Percentiles rank a stretch among this genome's conserved stretches.
These are phyloP conservation scores for Suillus bovinus DNA, from an alignment of 768 basidiomycete species.

Conservation along the genomic window DNA sequence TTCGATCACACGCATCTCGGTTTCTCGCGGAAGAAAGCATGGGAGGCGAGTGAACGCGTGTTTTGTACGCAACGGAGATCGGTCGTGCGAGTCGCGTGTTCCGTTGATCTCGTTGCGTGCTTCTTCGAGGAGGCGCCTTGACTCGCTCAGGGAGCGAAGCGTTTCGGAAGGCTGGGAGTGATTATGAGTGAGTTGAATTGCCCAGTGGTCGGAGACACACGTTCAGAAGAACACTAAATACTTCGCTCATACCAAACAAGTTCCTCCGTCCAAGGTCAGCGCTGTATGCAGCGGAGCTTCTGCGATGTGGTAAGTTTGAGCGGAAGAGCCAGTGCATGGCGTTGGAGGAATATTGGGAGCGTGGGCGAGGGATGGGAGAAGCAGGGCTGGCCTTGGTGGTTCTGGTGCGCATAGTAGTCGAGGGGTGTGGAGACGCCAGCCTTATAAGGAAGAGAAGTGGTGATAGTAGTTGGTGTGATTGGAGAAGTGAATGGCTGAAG, in stretches of 20 bases:
- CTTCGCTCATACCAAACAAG: constrained; percentile 80
- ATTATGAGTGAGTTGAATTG: constrained; percentile 14
- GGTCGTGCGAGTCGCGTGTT: constrained; percentile 45
- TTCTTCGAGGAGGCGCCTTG: constrained; percentile 73
- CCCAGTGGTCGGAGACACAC: constrained; percentile 41
- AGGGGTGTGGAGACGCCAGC: constrained; percentile 10
- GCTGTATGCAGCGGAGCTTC: constrained; percentile 59
- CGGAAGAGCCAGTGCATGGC: constrained; percentile 76
- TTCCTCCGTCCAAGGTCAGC: constrained; percentile 64
- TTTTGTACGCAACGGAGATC: constrained; percentile 63
- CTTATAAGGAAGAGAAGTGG: constrained; percentile 16
- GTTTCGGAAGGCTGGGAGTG: constrained; percentile 68
- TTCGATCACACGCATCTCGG: constrained; percentile 66
- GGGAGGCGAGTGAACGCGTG: constrained; percentile 81
- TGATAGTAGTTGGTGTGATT: constrained; percentile 10
- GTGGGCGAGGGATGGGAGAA: constrained; percentile 29
- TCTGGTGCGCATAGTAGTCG: constrained; percentile 27
- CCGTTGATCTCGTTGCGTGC: constrained; percentile 75
- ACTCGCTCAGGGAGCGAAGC: constrained; percentile 77
- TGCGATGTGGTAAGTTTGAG: constrained; percentile 65
- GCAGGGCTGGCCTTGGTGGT: constrained; percentile 21
- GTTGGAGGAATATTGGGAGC: constrained; percentile 21
- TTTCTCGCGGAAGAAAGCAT: constrained; percentile 67
- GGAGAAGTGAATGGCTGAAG: constrained; percentile 8
- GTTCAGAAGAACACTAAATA: constrained; percentile 72